A percentile compares a stretch with the other conserved stretches of the same genome.
Conservation (phyloP, 495 filamentous ascomycete species). For the Penicillium lividum region DNA sequence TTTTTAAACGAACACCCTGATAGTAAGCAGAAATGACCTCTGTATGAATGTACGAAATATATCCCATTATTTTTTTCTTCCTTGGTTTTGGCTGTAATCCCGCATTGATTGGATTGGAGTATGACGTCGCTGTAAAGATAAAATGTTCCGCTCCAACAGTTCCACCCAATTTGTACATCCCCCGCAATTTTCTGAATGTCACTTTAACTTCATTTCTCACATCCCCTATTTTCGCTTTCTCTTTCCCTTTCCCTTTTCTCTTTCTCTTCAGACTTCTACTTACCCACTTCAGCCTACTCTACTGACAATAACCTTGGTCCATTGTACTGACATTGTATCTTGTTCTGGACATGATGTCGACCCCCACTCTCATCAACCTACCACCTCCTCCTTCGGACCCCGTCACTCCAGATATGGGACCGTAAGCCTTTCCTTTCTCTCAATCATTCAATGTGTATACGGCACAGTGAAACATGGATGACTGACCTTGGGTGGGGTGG, state of each 20-base stretch:
- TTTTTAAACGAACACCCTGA: slow-evolving; percentile 1
- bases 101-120: slow-evolving; percentile 2
- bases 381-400: slow-evolving; percentile 81
- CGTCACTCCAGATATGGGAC: slow-evolving; percentile 83
- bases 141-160: slow-evolving; percentile 10
- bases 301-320: slow-evolving; percentile 3
- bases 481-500: slow-evolving; percentile 15
- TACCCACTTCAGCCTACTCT: not conserved
- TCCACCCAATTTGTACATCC: slow-evolving; percentile 8
- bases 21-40: slow-evolving; percentile 8
- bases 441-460: slow-evolving; percentile 3
- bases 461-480: not conserved
- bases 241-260: not conserved
- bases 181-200: slow-evolving; percentile 13
- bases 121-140: slow-evolving; percentile 19
- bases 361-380: slow-evolving; percentile 77
- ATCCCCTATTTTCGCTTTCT: not conserved
- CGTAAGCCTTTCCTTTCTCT: slow-evolving; percentile 58
- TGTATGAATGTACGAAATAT: slow-evolving; percentile 28
- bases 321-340: slow-evolving; percentile 6
- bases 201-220: not conserved
- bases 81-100: not conserved
- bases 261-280: not conserved
- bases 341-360: slow-evolving; percentile 32
- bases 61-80: not conserved